Evolutionary conservation across 2,329 filamentous ascomycete genomes (phyloP), one percentile per base, ranked within the genome.

Genomic region (Fusarium sp.): DNA sequence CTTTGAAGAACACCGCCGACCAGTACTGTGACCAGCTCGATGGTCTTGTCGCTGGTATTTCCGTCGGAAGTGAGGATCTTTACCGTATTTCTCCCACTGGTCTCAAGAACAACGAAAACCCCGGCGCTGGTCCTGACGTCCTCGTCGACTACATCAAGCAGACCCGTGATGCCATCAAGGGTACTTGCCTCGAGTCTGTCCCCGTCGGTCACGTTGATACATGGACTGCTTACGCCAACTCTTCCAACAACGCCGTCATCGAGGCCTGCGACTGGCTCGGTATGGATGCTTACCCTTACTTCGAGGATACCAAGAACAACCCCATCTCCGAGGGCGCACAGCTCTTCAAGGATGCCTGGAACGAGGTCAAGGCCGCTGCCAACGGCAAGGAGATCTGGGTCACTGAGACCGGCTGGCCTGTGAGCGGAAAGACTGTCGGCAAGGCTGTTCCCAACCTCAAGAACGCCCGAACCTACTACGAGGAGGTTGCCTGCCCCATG

Each of bases 341-440:
- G 20, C 87, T 94, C 53, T 96, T 97, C 84, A 84, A 90, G 76
- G 84, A 86, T 16, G 90, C 93, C 18, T 84, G 92, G 41, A 81
- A 84, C 52, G 84, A 86, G 63, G 92, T 91, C 34, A 80, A 86
- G 67, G 80, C 78, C 18, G 90, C 84, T 46, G 85, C 88, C 38
- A 83, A 85, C 38, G 88, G 87, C 77, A 95, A 94, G 85, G 84
- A 87, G 20, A 87, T 97, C 73, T 96, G 92, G 92, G 87, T 97
- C 68, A 96, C 94, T 29, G 94, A 97, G 86, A 96, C 93, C 18
- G 94, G 94, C 70, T 96, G 92, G 89, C 94, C 94, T 51, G 89
- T 94, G 56, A 89, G 85, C 74, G 94, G 94, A 59, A 82, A 87
- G 70, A 85, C 82, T 2, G 81, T 86, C 67, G 90, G 89, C 72